These are phyloP conservation scores for Diaporthe amygdali DNA, from an alignment of 2,329 filamentous ascomycete species.

Conservation along the genomic window DNA sequence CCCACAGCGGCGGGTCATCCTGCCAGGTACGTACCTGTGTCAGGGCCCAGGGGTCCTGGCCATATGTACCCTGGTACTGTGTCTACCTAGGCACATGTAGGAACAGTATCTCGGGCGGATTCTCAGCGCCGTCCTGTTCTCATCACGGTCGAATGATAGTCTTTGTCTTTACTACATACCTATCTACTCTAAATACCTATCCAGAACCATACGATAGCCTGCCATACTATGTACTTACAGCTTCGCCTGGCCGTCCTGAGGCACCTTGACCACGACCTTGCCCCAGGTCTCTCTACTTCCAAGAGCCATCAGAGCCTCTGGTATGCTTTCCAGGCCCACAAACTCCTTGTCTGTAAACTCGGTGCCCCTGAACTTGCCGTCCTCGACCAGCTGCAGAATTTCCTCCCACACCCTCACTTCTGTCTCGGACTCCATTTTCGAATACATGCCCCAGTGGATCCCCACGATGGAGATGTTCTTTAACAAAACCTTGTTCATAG, in stretches of 20 bases:
- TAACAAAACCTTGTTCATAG: constrained; percentile 87
- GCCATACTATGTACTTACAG: constrained; percentile 42
- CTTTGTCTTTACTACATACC: no score
- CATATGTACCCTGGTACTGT: not conserved
- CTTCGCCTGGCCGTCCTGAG: constrained; percentile 67
- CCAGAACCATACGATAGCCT: not conserved
- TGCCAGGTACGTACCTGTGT: no score
- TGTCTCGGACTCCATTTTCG: constrained; percentile 71
- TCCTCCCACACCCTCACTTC: constrained; percentile 81
- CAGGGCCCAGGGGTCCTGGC: not conserved
- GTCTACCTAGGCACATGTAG: no score
- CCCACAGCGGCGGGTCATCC: not conserved
- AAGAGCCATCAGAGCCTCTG: constrained; percentile 76
- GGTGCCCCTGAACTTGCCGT: constrained; percentile 82
- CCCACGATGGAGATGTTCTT: constrained; percentile 94
- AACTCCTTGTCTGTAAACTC: constrained; percentile 84
- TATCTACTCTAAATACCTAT: not conserved
- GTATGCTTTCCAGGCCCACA: constrained; percentile 80
- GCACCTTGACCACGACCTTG: constrained; percentile 90
- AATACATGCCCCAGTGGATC: constrained; percentile 90
- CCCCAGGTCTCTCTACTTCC: constrained; percentile 89
- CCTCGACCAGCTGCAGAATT: constrained; percentile 76
- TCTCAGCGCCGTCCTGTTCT: no score
- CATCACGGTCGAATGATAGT: no score
- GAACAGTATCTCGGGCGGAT: no score